Conservation (phyloP, 2,329 filamentous ascomycete species). For the Beauveria sp. region DNA sequence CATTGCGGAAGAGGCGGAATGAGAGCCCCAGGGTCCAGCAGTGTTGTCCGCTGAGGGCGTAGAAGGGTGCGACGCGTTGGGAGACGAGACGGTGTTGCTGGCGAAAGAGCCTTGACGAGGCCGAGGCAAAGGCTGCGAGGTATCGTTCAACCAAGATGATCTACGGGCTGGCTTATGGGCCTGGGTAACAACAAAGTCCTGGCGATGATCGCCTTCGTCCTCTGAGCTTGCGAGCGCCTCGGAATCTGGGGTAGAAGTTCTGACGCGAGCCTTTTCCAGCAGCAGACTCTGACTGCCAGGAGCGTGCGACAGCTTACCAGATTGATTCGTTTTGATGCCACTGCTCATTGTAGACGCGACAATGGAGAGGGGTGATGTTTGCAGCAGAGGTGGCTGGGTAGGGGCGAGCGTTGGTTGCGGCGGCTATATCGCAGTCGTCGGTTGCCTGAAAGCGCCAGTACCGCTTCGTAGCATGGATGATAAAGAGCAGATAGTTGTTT, state of each 20-base stretch:
- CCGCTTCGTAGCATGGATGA: constrained; percentile 2
- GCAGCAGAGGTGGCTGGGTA: constrained; percentile 27
- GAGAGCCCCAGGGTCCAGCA: constrained; percentile 46
- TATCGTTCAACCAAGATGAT: constrained; percentile 82
- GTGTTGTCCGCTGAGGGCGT: constrained; percentile 64
- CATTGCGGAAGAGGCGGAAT: constrained; percentile 39
- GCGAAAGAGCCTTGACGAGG: constrained; percentile 72
- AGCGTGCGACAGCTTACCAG: constrained; percentile 44
- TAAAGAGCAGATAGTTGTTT: not conserved
- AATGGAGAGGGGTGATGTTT: constrained; percentile 31
- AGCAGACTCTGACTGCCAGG: constrained; percentile 55
- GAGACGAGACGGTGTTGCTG: constrained; percentile 63
- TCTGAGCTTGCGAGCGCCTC: constrained; percentile 91
- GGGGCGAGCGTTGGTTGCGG: not conserved
- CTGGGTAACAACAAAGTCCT: constrained; percentile 42
- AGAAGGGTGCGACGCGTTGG: constrained; percentile 70
- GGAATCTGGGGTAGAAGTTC: constrained; percentile 86
- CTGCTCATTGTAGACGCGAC: constrained; percentile 40
- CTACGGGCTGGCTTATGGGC: constrained; percentile 59
- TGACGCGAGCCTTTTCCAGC: constrained; percentile 68
- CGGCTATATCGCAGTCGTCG: constrained; percentile 7
- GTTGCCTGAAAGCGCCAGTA: constrained; percentile 8
- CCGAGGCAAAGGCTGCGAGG: constrained; percentile 53
- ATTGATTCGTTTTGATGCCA: constrained; percentile 40
- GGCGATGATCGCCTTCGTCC: constrained; percentile 70